Evolutionary conservation across 2,329 filamentous ascomycete species (phyloP), one percentile per base, ranked within the genome.

Genomic region (Xylaria arbuscula): DNA sequence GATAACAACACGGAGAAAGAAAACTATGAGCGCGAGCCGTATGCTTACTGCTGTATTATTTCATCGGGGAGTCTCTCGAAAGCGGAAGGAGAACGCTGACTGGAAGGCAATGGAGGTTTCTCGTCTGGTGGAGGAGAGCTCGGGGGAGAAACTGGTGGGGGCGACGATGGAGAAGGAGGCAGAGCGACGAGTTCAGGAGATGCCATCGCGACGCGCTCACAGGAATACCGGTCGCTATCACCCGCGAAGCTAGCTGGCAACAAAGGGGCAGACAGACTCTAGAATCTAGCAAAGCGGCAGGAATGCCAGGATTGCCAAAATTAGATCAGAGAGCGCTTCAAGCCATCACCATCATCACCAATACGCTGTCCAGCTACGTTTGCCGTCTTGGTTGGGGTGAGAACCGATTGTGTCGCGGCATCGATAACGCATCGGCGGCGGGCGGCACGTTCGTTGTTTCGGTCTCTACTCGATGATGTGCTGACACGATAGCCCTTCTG

Each of bases 41-140:
- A 62, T 51, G 67, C 72, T 79, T 80, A 92, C 90, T 91, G 88
- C 76, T 90, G 82, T 73, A 92, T 90, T 67, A 92, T 92, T 78
- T 92, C 89, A 78, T 90, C 87, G 6, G 90, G 90, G 11, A 92
- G 82, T 54, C 81, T 83, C 42, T 86, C 82, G 72, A 91, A 88
- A 40, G 85, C 83, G 36, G 81, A 76, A 19, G 73, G 71, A 32
- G 69, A 54, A 9, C 47, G 53, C n/a, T 45, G 62, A 28, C 38
- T 42, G 57, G 65, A 28, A 7, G 64, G 36, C 53, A 62, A 53
- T 22, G 61, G 62, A 45, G 40, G 62, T 62, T 75, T 76, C 48
- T 72, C 62, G 13, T 70, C 63, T 38, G 50, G 13, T n/a, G 45
- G 22, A 42, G 32, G 42, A 42, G 22, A 32, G n/a, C 32, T 22